These are phyloP conservation scores for Coemansia sp. DNA, from an alignment of 192 early-diverging fungal species.

Conservation along the genomic window DNA sequence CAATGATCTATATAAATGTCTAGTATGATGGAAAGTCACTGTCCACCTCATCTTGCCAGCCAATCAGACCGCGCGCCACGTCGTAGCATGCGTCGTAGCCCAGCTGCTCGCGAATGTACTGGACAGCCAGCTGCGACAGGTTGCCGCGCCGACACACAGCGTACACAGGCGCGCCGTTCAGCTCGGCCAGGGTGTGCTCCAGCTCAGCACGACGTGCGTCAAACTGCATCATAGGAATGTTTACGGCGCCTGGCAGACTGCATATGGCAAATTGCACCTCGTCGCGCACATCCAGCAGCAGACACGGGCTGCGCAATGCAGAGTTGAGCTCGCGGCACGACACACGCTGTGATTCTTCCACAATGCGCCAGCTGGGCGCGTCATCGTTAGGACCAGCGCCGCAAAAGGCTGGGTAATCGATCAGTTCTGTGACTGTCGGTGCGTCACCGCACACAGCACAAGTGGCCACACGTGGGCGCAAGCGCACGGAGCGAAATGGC, in stretches of 20 bases:
- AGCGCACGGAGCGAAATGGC: slow-evolving; percentile 75
- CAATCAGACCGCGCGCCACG: slow-evolving; percentile 76
- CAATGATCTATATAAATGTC: slow-evolving; percentile 13
- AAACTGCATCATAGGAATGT: slow-evolving; percentile 58
- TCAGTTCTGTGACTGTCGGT: slow-evolving; percentile 75
- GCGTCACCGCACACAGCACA: slow-evolving; percentile 88
- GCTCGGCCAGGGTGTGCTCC: slow-evolving; percentile 37
- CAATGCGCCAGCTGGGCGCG: slow-evolving; percentile 43
- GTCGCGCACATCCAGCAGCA: slow-evolving; percentile 92
- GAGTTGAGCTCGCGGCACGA: slow-evolving; percentile 58
- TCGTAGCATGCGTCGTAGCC: slow-evolving; percentile 70
- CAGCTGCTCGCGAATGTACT: slow-evolving; percentile 64
- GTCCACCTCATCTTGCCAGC: slow-evolving; percentile 78
- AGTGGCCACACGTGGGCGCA: slow-evolving; percentile 65
- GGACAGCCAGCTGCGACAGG: slow-evolving; percentile 84
- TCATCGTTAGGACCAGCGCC: slow-evolving; percentile 76
- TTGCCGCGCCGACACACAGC: slow-evolving; percentile 88
- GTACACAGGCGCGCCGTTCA: slow-evolving; percentile 63
- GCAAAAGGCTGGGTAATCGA: slow-evolving; percentile 95
- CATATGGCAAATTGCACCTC: slow-evolving; percentile 83
- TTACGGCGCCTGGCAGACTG: slow-evolving; percentile 64
- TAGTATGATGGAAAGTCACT: slow-evolving; percentile 79
- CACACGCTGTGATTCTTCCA: slow-evolving; percentile 51
- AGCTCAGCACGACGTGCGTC: slow-evolving; percentile 27
- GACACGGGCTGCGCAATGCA: slow-evolving; percentile 51